Evolutionary conservation across 768 basidiomycete species (phyloP).

Genomic region (Hydnomerulius pinastri): DNA sequence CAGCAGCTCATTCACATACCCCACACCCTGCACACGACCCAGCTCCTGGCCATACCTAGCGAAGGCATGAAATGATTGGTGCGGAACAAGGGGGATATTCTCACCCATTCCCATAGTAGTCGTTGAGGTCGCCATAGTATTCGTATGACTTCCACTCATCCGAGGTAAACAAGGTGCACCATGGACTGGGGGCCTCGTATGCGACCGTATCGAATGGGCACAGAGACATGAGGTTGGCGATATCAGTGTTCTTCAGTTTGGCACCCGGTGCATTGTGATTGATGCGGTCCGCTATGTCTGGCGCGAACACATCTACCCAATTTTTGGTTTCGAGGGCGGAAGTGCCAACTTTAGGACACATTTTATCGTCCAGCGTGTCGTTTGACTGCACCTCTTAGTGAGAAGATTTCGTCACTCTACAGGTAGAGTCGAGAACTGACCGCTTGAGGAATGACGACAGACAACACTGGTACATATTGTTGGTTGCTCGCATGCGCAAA

Average conservation of each 20-base stretch:
- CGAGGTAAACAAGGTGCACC: slow-evolving; percentile 64
- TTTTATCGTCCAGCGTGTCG: slow-evolving; percentile 62
- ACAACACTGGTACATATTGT: slow-evolving; percentile 44
- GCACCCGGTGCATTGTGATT: slow-evolving; percentile 65
- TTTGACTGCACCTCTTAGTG: slow-evolving; percentile 41
- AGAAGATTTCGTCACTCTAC: slow-evolving; percentile 3
- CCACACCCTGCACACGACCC: slow-evolving; percentile 78
- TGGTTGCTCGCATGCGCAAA: slow-evolving; percentile 54
- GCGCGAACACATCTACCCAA: slow-evolving; percentile 57
- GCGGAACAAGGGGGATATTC: not conserved
- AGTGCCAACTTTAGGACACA: slow-evolving; percentile 57
- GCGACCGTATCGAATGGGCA: slow-evolving; percentile 76
- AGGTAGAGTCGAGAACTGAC: slow-evolving; percentile 33
- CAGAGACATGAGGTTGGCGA: slow-evolving; percentile 61
- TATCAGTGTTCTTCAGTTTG: slow-evolving; percentile 53
- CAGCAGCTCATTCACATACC: slow-evolving; percentile 84
- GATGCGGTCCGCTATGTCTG: slow-evolving; percentile 54
- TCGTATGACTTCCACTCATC: slow-evolving; percentile 66
- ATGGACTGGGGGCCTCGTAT: slow-evolving; percentile 50
- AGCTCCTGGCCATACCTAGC: slow-evolving; percentile 64
- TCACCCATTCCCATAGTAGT: slow-evolving; percentile 76
- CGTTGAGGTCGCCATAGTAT: slow-evolving; percentile 67
- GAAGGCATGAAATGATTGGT: not conserved
- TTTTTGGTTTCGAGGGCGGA: slow-evolving; percentile 41
- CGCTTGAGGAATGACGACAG: slow-evolving; percentile 57